Evolutionary conservation across 202 grass and related monocot species (phyloP).

Genomic region (Panicum virgatum): DNA sequence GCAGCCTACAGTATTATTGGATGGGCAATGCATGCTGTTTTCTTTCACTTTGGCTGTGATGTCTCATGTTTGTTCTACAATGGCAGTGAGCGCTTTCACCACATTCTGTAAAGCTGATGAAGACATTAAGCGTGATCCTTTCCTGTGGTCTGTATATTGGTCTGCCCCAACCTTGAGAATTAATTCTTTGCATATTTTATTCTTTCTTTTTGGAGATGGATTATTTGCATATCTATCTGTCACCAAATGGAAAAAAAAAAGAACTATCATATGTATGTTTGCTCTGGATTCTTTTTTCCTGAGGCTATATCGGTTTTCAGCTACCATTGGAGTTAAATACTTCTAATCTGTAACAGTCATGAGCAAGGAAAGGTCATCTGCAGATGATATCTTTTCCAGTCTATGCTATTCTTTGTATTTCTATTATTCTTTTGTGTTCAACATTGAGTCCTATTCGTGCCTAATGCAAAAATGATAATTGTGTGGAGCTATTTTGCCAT

Average conservation of each 20-base stretch:
- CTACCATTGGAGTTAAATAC: neutral
- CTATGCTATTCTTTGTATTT: slow-evolving; percentile 25
- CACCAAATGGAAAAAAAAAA: slow-evolving; percentile 17
- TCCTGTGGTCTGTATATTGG: slow-evolving; percentile 26
- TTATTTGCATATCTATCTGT: no score
- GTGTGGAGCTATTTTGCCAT: neutral
- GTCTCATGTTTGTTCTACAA: slow-evolving; percentile 27
- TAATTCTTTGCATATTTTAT: slow-evolving; percentile 10
- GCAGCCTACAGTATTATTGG: no score
- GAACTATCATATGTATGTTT: neutral
- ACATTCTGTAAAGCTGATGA: slow-evolving; percentile 35
- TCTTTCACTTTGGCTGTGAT: slow-evolving; percentile 1
- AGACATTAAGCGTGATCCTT: slow-evolving; percentile 13
- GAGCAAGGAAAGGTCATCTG: neutral
- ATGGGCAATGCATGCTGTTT: slow-evolving; percentile 18
- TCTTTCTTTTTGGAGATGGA: neutral
- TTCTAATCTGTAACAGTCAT: neutral
- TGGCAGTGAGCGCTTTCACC: neutral
- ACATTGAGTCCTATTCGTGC: neutral
- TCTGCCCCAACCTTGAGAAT: neutral
- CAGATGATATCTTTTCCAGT: neutral
- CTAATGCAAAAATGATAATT: neutral
- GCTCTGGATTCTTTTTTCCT: neutral
- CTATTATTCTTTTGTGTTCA: neutral
- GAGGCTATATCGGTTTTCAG: neutral